phyloP scores from a whole-genome alignment of 106 monocot genomes.

The Phalaenopsis equestris region DNA sequence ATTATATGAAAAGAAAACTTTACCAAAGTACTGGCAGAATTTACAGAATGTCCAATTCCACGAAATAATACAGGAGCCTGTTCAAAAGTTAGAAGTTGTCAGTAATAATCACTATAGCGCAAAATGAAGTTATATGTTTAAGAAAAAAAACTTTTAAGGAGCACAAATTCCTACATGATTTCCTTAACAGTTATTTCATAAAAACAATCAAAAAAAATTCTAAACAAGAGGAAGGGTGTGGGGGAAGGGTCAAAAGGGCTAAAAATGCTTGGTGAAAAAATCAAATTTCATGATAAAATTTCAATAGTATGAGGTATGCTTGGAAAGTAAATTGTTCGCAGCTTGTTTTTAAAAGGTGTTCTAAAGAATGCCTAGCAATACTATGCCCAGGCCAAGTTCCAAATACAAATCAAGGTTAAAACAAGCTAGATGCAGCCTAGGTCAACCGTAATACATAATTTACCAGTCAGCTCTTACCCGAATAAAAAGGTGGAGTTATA shows the following conservation, averaged over 20 bases:
- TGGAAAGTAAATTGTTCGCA: not conserved
- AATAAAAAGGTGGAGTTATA: not conserved
- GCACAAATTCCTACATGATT: not conserved
- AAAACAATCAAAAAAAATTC: not conserved
- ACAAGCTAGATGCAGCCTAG: not conserved
- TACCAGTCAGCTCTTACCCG: not conserved
- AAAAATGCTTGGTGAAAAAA: not conserved
- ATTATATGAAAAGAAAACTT: not conserved
- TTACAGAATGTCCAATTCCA: constrained; percentile 87
- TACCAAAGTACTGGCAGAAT: constrained; percentile 85
- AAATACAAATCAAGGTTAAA: not conserved
- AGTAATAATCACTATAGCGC: not conserved
- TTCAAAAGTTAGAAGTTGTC: constrained; percentile 3
- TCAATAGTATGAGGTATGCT: not conserved
- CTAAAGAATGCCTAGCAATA: not conserved
- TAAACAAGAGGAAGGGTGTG: not conserved
- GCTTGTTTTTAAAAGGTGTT: not conserved
- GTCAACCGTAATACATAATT: not conserved
- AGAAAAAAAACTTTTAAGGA: not conserved
- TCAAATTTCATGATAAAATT: not conserved
- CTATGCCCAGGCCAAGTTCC: not conserved
- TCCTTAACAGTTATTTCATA: not conserved
- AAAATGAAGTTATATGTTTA: not conserved
- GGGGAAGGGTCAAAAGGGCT: not conserved
- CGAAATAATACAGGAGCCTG: constrained; percentile 93